Percentiles rank a stretch among this genome's conserved stretches.
Evolutionary conservation across 139 green algal species (phyloP).

Genomic region (Auxenochlorella pyrenoidosa): DNA sequence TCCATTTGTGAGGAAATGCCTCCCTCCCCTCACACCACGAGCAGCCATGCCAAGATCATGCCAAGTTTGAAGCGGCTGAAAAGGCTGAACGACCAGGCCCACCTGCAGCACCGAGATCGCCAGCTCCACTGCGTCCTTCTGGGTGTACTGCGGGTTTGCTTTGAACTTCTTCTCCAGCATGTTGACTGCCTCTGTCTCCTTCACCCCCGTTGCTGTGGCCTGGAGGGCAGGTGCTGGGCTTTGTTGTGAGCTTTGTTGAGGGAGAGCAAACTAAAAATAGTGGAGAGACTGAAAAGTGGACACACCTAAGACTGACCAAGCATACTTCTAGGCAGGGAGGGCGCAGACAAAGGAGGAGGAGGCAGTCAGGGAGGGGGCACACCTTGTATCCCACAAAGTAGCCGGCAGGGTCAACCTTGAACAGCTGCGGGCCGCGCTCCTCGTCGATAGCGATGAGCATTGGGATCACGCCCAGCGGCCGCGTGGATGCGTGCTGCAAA

Average conservation of each 20-base stretch:
- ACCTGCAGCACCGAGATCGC: conserved; percentile 84
- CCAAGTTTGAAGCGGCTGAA: background rate
- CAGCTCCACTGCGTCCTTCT: conserved; percentile 76
- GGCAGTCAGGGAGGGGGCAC: background rate
- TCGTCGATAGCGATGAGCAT: conserved; percentile 97
- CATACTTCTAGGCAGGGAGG: too few relatives aligned
- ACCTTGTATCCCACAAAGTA: conserved; percentile 99
- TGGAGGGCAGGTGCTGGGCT: conserved; percentile 13
- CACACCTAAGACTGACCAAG: too few relatives aligned
- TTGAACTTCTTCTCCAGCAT: conserved; percentile 98
- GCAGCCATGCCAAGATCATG: too few relatives aligned
- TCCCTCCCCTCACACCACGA: background rate
- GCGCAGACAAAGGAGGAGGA: background rate
- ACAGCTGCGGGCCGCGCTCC: conserved; percentile 94
- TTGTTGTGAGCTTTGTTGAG: background rate
- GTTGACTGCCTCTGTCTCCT: conserved; percentile 97
- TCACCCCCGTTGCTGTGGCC: conserved; percentile 89
- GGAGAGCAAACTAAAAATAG: too few relatives aligned
- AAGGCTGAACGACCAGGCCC: too few relatives aligned
- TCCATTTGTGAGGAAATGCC: background rate
- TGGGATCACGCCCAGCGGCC: conserved; percentile 86
- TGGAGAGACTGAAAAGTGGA: background rate
- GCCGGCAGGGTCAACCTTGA: conserved; percentile 97
- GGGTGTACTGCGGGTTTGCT: conserved; percentile 30
- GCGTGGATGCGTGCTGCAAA: conserved; percentile 91